These are phyloP conservation scores for Plantago elongata DNA, from an alignment of 257 asterid species.

Conservation along the genomic window DNA sequence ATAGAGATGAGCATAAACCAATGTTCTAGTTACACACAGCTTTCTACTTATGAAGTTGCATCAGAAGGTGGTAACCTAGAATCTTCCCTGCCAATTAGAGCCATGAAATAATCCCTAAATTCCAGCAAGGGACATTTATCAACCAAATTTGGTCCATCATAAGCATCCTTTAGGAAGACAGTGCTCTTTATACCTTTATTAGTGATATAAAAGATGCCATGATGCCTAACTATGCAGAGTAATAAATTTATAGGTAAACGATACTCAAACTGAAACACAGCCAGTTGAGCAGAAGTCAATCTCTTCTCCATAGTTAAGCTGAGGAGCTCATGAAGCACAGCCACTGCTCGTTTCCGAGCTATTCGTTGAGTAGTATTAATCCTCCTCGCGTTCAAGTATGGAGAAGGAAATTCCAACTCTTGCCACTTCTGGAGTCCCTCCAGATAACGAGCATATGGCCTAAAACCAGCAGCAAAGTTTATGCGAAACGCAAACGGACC, in stretches of 20 bases:
- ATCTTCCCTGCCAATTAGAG: conserved; percentile 54
- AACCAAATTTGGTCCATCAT: conserved; percentile 57
- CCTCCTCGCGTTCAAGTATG: conserved; percentile 77
- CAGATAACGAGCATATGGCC: conserved; percentile 79
- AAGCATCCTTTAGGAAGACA: conserved; percentile 78
- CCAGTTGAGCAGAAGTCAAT: conserved; percentile 77
- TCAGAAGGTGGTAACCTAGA: conserved; percentile 23
- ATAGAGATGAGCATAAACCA: background rate
- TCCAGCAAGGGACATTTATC: conserved; percentile 62
- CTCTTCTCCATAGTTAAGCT: conserved; percentile 87
- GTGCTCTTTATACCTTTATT: conserved; percentile 81
- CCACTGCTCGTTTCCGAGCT: conserved; percentile 77
- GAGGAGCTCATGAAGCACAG: conserved; percentile 88
- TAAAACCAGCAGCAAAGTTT: conserved; percentile 73
- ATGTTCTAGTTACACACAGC: background rate
- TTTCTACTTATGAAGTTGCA: conserved; percentile 12
- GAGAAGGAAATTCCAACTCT: conserved; percentile 92
- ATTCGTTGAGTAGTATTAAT: conserved; percentile 64
- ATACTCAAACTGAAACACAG: conserved; percentile 70
- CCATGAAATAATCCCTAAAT: conserved; percentile 52
- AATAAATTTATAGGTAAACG: conserved; percentile 69
- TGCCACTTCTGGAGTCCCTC: conserved; percentile 83
- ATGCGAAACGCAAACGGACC: conserved; percentile 70
- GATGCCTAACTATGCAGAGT: conserved; percentile 85
- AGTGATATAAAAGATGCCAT: conserved; percentile 78